Evolutionary conservation across 768 basidiomycete genomes (phyloP), one percentile per base, ranked within the genome.

Genomic region (Trametes punicea): DNA sequence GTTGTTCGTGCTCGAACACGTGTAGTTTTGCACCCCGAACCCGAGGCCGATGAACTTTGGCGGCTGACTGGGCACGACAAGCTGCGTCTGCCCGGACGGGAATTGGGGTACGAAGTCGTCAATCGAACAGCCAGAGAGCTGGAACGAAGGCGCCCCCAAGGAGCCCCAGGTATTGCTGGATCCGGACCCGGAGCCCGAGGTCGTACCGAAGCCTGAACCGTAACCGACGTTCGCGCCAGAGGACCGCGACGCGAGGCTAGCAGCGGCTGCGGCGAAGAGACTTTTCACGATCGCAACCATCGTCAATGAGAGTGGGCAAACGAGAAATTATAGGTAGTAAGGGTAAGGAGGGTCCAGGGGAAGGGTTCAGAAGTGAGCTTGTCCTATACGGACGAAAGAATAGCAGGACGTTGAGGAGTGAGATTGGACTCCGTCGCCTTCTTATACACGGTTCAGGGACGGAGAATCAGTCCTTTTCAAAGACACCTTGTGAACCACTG

Each of bases 11-110:
- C 57, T 51, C 8, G 61, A 65, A 63, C 82, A 83, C 26, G 79
- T 82, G 66, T 82, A 84, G 65, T 82, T 82, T 64, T 82, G 81
- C 15, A 73, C 74, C 21, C 81, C 78, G 47, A 80, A 65, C 10
- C 70, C 79, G n/a, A 81, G 65, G 11, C 71, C 74, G 48, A 82
- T 73, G 64, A 71, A 79, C 8, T 68, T 53, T 9, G 65, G 71
- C 0, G 68, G 53, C 16, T 60, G 56, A 4, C 68, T 65, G 4
- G 79, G 79, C n/a, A 65, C 64, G 2, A 71, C 63, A 44, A 81
- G 67, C 45, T 62, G 56, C 3, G 69, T 69, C 58, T 73, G 71
- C 20, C 65, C 55, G 6, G 64, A 33, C 15, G 70, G 70, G 46
- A 74, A 65, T 11, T 61, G 51, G 25, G 68, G 61, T 18, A 59